Conservation (phyloP, 2,329 filamentous ascomycete species). For the Pseudogymnoascus sp. region DNA sequence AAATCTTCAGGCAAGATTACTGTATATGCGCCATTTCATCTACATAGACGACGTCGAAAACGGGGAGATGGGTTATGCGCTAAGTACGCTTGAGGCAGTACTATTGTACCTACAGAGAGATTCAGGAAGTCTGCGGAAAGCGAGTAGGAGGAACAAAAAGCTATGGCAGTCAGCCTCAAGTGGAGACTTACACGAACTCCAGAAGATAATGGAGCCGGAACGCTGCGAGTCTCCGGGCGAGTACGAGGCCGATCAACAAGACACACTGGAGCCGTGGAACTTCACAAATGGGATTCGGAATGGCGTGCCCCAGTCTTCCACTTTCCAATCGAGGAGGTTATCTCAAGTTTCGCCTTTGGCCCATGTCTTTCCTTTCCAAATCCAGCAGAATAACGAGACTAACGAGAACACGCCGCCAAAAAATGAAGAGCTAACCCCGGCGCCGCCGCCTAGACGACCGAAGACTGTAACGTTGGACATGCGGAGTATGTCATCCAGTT, state of each 20-base stretch:
- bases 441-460: slow-evolving; percentile 24
- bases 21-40: slow-evolving; percentile 96
- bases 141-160: slow-evolving; percentile 75
- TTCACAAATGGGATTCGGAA: not conserved
- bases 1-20: slow-evolving; percentile 76
- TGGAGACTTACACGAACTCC: slow-evolving; percentile 69
- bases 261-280: not conserved
- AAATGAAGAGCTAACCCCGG: slow-evolving; percentile 34
- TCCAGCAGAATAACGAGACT: slow-evolving; percentile 33
- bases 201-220: slow-evolving; percentile 68
- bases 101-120: slow-evolving; percentile 78
- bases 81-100: slow-evolving; percentile 94
- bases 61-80: slow-evolving; percentile 88
- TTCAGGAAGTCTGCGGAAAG: slow-evolving; percentile 70
- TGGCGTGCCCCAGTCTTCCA: not conserved
- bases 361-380: slow-evolving; percentile 89
- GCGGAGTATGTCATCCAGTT: slow-evolving; percentile 78
- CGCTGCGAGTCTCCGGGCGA: slow-evolving; percentile 23
- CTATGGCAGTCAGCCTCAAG: slow-evolving; percentile 79
- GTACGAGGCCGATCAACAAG: slow-evolving; percentile 28
- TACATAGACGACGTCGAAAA: slow-evolving; percentile 97
- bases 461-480: slow-evolving; percentile 79
- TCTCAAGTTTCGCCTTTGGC: slow-evolving; percentile 41
- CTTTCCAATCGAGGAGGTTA: slow-evolving; percentile 11
- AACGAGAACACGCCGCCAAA: slow-evolving; percentile 25